Conservation (phyloP, 257 asterid species). For the Rubia yunnanensis region DNA sequence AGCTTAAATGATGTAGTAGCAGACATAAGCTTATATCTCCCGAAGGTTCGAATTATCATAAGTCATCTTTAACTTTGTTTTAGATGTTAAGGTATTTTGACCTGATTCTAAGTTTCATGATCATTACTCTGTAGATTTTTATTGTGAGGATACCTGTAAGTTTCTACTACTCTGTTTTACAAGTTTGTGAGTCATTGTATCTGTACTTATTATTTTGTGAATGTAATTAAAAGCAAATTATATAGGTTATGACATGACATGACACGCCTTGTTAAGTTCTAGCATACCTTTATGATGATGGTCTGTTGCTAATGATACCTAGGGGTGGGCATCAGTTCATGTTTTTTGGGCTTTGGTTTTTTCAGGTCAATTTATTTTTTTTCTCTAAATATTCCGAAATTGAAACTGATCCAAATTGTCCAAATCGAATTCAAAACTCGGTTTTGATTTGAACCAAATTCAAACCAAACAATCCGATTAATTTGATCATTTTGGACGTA, state of each 20-base stretch:
- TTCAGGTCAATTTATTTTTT: no score
- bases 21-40: constrained; percentile 37
- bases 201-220: not conserved
- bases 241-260: not conserved
- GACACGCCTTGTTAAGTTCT: not conserved
- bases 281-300: not conserved
- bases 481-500: no score
- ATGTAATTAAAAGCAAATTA: not conserved
- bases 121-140: constrained; percentile 43
- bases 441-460: no score
- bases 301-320: no score
- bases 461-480: no score
- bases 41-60: constrained; percentile 43
- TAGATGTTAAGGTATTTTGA: not conserved
- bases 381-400: no score
- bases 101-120: constrained; percentile 6
- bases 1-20: constrained; percentile 33
- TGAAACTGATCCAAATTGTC: no score
- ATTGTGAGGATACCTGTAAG: constrained; percentile 60
- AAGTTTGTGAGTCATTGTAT: not conserved
- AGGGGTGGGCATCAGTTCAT: no score
- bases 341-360: no score
- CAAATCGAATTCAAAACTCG: no score
- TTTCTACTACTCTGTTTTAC: constrained; percentile 12
- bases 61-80: not conserved